Evolutionary conservation across 164 flowering plant species (phyloP).

Genomic region (Berberis thunbergii): DNA sequence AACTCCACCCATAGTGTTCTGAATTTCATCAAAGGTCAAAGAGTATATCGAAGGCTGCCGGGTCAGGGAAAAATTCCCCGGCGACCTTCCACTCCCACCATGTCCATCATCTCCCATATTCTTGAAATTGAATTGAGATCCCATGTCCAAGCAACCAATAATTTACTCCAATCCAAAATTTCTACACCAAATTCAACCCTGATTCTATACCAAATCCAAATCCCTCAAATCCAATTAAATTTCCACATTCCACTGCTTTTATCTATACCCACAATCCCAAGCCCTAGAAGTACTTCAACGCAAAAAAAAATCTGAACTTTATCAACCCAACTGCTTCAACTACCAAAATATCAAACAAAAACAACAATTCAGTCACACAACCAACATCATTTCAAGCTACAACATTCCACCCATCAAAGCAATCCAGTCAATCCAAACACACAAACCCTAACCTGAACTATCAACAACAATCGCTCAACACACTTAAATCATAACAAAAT

Average conservation of each 20-base stretch:
- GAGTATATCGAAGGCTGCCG: slow-evolving; percentile 67
- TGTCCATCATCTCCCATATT: slow-evolving; percentile 24
- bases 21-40: slow-evolving; percentile 78
- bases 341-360: background rate
- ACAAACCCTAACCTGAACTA: slow-evolving; percentile 1
- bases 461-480: background rate
- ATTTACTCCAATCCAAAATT: background rate
- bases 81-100: slow-evolving; percentile 15
- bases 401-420: background rate
- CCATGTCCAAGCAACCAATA: slow-evolving; percentile 19
- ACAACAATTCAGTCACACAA: background rate
- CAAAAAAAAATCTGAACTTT: background rate
- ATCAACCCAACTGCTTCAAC: background rate
- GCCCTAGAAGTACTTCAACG: slow-evolving; percentile 8
- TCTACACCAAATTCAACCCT: background rate
- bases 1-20: slow-evolving; percentile 54
- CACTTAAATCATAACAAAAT: too few species aligned
- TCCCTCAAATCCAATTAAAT: slow-evolving; percentile 2
- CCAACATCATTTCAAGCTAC: too few species aligned
- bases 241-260: slow-evolving; percentile 3
- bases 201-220: background rate
- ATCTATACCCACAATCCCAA: slow-evolving; percentile 6
- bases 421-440: slow-evolving; percentile 1
- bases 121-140: slow-evolving; percentile 54
- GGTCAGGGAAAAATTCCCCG: slow-evolving; percentile 29